These are phyloP conservation scores for Boletus rubescentipes DNA, from an alignment of 768 basidiomycete species.

Conservation along the genomic window DNA sequence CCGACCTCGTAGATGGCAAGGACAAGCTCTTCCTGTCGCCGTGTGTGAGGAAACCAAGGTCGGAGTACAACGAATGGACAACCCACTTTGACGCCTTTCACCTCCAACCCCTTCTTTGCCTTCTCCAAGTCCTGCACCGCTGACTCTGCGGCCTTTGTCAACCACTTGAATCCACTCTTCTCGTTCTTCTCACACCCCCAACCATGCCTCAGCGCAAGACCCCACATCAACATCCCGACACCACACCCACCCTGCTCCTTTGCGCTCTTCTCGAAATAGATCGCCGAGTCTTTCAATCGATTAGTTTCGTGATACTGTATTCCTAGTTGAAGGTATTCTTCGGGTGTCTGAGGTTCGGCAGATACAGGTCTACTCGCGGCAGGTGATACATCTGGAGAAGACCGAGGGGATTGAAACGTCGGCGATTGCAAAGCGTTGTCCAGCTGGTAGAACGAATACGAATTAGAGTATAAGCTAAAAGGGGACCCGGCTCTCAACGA, in stretches of 20 bases:
- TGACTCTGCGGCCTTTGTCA: conserved; percentile 76
- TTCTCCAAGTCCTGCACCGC: conserved; percentile 76
- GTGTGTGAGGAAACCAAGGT: background rate
- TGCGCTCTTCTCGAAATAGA: conserved; percentile 75
- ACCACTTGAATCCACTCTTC: conserved; percentile 76
- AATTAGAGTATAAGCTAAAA: conserved; percentile 50
- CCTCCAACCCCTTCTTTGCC: conserved; percentile 53
- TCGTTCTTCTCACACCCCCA: conserved; percentile 88
- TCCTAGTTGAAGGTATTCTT: conserved; percentile 72
- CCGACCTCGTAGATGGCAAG: conserved; percentile 91
- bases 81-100: conserved; percentile 52
- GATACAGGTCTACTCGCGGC: conserved; percentile 18
- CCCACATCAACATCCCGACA: conserved; percentile 93
- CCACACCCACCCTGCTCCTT: conserved; percentile 76
- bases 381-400: conserved; percentile 17
- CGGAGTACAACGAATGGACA: background rate
- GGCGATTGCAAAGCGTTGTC: conserved; percentile 48
- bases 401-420: conserved; percentile 22
- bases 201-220: conserved; percentile 78
- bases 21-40: conserved; percentile 67
- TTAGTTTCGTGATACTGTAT: conserved; percentile 79
- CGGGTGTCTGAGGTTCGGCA: conserved; percentile 42
- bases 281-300: conserved; percentile 63
- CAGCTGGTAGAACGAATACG: conserved; percentile 66
- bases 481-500: conserved; percentile 38